Base-by-base conservation (phyloP, 805 yeast genomes). In the Saccharomycopsis oosterbeekiorum region DNA sequence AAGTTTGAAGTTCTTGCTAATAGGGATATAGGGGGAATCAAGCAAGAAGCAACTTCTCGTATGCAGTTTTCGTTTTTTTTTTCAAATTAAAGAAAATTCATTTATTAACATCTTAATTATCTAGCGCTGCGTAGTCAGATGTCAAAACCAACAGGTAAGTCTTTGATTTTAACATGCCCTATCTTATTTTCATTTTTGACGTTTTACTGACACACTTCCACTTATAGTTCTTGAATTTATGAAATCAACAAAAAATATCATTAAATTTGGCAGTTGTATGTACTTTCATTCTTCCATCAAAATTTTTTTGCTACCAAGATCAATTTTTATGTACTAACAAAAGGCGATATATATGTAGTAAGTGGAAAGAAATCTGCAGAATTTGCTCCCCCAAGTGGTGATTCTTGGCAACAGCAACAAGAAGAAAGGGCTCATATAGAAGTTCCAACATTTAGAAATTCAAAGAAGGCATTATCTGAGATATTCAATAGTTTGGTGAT, bases 391-490 rank as follows among this genome's bases (percentile, higher is more conserved):
- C 10, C 26, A 26, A n/a, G 14, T 6, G 15, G 8, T 21, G 26
- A 24, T 24, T 21, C 3, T 14, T 6, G 2, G 5, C 19, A 24
- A 12, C 4, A 47, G 24, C 9, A 24, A 12, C 53, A 24, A 12
- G 53, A 47, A 21, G 53, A 47, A 24, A 21, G 5, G n/a, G 34
- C 11, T 4, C 53, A 47, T 21, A 47, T 47, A 21, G 55, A 59
- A 19, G 61, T 64, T 21, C 66, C 65, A 29, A 61, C 62, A 15
- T 64, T 64, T 43, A 43, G 65, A 57, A 24, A 56, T 17, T 15
- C 34, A 4, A 55, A 59, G 26, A 56, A 36, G 11, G 63, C 56
- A 19, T 40, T 62, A 10, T 14, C 50, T 11, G 41, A 51, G 15
- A 59, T 64, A 37, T 58, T 47, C 19, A 55, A 58, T 5, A 55